Base-by-base conservation (phyloP, 169 alveolate genomes). In the Hammondia hammondi region DNA sequence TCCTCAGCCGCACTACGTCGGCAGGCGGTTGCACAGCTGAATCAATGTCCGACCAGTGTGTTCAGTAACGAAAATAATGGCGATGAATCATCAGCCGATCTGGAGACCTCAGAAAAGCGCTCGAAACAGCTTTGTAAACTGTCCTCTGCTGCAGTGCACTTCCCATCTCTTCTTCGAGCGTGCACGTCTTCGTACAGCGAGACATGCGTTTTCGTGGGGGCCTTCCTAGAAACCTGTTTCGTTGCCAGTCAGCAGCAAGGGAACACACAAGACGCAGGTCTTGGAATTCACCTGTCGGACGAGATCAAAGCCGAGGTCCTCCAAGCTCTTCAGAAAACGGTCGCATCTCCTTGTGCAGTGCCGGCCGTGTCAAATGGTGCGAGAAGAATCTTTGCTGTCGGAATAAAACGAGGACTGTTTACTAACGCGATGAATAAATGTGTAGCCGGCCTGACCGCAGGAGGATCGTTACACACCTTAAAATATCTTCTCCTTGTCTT, bases 91-190 rank as follows among this genome's bases (percentile, higher is more conserved):
- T 21, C 77, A 67, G 77, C 77, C 21, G 48, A 24, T 32, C 48
- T 46, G 48, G 48, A 39, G 48, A 17, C 48, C 21, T 17, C 29
- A 32, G 48, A 17, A 32, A 77, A 77, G 87, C 87, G 48, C 87
- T 12, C 56, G 12, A 19, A 32, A 29, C 87, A 77, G 46, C 46
- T 32, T 24, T 77, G 56, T 29, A 77, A 77, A 32, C 87, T 77
- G 56, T 77, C 87, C 19, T 77, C 48, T 17, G 87, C 87, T 32
- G 87, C 87, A 32, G 87, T 32, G 48, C 87, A 77, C 87, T 77
- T 77, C 21, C 87, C 87, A 5, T 39, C 14, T n/a, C 87, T 77
- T 39, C 87, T 77, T 77, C 87, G 46, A 9, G 87, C 87, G 32
- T 77, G 56, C 24, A 32, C 48, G 46, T 77, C 87, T 77, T 9